These are phyloP conservation scores for Nephelium lappaceum DNA, from an alignment of 345 rosid genomes.

Conservation along the genomic window DNA sequence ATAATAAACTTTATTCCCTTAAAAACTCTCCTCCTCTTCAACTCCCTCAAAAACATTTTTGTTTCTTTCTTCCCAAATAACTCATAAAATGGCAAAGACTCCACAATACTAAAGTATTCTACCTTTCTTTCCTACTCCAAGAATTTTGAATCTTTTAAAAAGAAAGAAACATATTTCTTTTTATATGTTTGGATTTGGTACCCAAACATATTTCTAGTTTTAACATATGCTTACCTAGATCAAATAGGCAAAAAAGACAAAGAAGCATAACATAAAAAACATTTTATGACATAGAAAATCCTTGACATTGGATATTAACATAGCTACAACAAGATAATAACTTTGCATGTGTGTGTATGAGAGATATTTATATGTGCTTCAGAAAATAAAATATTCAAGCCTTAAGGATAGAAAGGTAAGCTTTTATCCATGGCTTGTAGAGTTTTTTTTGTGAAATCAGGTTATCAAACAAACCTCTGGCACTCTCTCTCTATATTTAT, in stretches of 20 bases:
- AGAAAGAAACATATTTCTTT: no score
- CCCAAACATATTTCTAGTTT: not conserved
- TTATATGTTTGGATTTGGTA: no score
- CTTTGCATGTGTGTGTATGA: not conserved
- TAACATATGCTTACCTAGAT: not conserved
- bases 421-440: not conserved
- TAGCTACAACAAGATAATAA: not conserved
- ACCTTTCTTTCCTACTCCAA: no score
- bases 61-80: no score
- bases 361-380: not conserved
- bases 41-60: no score
- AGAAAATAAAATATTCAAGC: not conserved
- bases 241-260: not conserved
- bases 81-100: no score
- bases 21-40: no score
- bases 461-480: not conserved
- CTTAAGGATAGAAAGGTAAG: not conserved
- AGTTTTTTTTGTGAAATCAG: not conserved
- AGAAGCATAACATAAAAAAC: not conserved
- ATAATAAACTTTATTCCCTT: no score
- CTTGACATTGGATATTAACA: not conserved
- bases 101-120: no score
- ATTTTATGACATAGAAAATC: not conserved
- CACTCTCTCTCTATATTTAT: not conserved
- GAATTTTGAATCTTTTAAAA: no score